Conservation (phyloP, 805 yeast species). For the Zygosaccharomyces pseudorouxii region DNA sequence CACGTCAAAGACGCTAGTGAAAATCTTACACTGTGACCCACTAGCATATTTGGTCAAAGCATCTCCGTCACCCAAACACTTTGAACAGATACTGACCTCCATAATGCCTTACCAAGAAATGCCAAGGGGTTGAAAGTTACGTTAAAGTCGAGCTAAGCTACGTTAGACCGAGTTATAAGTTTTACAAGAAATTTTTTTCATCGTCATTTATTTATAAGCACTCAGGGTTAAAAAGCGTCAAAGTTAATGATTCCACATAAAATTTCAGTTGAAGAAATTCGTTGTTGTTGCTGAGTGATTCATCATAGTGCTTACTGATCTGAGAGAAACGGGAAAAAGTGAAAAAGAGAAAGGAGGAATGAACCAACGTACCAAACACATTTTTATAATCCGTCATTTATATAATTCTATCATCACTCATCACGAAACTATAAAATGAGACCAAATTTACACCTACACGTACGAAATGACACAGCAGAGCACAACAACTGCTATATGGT, state of each 20-base stretch:
- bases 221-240: constrained; percentile 72
- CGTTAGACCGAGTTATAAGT: background rate
- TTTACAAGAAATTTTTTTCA: constrained; percentile 7
- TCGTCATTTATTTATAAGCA: background rate
- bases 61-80: constrained; percentile 54
- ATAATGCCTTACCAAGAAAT: background rate
- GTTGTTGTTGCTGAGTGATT: constrained; percentile 40
- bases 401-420: background rate
- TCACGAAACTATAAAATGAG: background rate
- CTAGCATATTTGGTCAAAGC: constrained; percentile 59
- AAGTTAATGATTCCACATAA: constrained; percentile 48
- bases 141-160: no score
- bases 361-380: no score
- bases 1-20: constrained; percentile 79
- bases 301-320: constrained; percentile 32
- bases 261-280: constrained; percentile 72
- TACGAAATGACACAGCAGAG: background rate
- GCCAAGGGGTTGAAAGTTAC: background rate
- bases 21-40: constrained; percentile 81
- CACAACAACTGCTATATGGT: background rate
- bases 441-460: background rate
- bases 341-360: background rate
- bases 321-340: background rate
- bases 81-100: constrained; percentile 1
- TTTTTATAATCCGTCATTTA: background rate